These are phyloP conservation scores for Fraxinus excelsior DNA, from an alignment of 257 asterid genomes.

Conservation along the genomic window DNA sequence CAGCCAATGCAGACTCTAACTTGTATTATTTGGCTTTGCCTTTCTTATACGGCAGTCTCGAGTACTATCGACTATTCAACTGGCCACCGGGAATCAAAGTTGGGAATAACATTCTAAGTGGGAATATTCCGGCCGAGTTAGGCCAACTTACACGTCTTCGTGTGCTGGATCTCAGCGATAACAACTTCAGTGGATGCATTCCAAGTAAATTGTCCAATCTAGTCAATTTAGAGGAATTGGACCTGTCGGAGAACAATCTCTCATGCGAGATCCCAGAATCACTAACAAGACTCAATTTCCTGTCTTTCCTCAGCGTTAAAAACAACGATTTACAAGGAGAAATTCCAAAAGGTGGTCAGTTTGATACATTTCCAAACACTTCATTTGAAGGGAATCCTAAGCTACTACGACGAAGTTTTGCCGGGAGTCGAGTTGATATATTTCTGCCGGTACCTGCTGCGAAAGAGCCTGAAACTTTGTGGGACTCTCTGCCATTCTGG, in stretches of 20 bases:
- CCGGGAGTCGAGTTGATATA: neutral
- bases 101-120: conserved; percentile 24
- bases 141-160: conserved; percentile 22
- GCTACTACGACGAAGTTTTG: conserved; percentile 29
- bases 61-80: neutral
- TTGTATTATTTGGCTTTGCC: conserved; percentile 15
- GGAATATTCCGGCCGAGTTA: conserved; percentile 23
- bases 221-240: conserved; percentile 22
- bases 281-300: conserved; percentile 39
- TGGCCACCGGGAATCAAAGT: conserved; percentile 10
- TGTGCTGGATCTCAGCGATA: conserved; percentile 14
- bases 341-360: conserved; percentile 53
- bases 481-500: conserved; percentile 20
- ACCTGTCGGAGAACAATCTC: conserved; percentile 26
- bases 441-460: neutral
- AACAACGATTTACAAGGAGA: conserved; percentile 52
- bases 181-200: conserved; percentile 24
- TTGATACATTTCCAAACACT: conserved; percentile 41
- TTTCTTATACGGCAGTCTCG: neutral
- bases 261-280: conserved; percentile 47
- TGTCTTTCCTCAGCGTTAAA: conserved; percentile 53
- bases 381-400: conserved; percentile 52
- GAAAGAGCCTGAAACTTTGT: conserved; percentile 5
- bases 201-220: conserved; percentile 16
- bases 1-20: neutral